Conservation (phyloP, 192 early-diverging fungal genomes). For the Podila epicladia region DNA sequence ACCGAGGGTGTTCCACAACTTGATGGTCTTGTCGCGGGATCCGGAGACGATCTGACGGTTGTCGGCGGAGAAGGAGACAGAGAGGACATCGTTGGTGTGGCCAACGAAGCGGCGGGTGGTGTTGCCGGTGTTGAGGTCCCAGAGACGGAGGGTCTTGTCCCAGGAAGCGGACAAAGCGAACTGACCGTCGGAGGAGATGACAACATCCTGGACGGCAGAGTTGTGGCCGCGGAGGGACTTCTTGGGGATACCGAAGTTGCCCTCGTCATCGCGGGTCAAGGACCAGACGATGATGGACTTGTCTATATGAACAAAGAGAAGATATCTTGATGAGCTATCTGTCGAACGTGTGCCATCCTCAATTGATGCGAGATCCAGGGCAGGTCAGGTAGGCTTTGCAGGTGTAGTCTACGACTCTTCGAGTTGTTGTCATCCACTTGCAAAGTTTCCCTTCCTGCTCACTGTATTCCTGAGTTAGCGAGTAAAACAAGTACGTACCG, state of each 20-base stretch:
- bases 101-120: constrained; percentile 98
- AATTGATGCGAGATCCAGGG: no score
- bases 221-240: constrained; percentile 97
- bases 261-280: constrained; percentile 89
- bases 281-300: constrained; percentile 99
- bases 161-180: constrained; percentile 98
- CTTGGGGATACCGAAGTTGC: constrained; percentile 90
- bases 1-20: constrained; percentile 99
- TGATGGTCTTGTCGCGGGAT: constrained; percentile 99
- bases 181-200: constrained; percentile 98
- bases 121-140: constrained; percentile 95
- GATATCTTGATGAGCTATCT: constrained; percentile 13
- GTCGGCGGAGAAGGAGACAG: constrained; percentile 99
- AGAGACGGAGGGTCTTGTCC: constrained; percentile 99
- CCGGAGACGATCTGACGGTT: constrained; percentile 99
- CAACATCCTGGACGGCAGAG: constrained; percentile 99
- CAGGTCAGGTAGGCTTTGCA: no score
- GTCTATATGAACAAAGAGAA: constrained; percentile 61
- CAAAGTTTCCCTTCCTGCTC: no score
- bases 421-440: no score
- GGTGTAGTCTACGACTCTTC: no score
- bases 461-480: no score
- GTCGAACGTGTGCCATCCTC: no score
- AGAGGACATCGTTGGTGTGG: constrained; percentile 97
- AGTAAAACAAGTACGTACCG: constrained; percentile 63